phyloP scores from a whole-genome alignment of 1,139 yeast species.

The Candida sojae region DNA sequence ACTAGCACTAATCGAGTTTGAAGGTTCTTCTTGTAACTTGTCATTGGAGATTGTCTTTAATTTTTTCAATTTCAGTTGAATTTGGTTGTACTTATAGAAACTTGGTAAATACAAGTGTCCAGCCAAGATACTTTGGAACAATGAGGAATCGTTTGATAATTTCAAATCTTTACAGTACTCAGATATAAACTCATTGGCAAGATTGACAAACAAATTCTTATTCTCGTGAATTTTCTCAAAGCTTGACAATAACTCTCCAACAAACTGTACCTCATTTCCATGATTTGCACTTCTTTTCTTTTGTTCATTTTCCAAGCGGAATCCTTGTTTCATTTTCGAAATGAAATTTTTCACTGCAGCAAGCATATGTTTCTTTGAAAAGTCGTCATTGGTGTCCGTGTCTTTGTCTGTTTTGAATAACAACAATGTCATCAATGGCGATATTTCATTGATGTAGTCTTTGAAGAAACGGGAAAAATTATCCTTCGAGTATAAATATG shows the following conservation, averaged over 20 bases:
- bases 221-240: slow-evolving; percentile 41
- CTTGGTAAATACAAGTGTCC: slow-evolving; percentile 74
- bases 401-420: slow-evolving; percentile 28
- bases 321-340: slow-evolving; percentile 26
- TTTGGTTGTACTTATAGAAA: slow-evolving; percentile 63
- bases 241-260: slow-evolving; percentile 37
- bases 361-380: slow-evolving; percentile 21
- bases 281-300: slow-evolving; percentile 16
- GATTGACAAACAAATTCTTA: slow-evolving; percentile 32
- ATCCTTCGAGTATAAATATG: slow-evolving; percentile 57
- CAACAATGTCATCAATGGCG: slow-evolving; percentile 55
- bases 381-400: slow-evolving; percentile 16
- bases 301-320: slow-evolving; percentile 20
- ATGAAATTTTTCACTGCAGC: slow-evolving; percentile 24
- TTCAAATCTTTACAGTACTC: slow-evolving; percentile 68
- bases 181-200: slow-evolving; percentile 57
- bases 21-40: slow-evolving; percentile 4
- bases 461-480: slow-evolving; percentile 50
- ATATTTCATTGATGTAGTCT: slow-evolving; percentile 43
- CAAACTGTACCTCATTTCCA: slow-evolving; percentile 34
- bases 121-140: slow-evolving; percentile 66
- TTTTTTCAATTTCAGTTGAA: slow-evolving; percentile 34
- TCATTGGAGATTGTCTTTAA: slow-evolving; percentile 31
- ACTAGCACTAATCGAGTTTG: neutral
- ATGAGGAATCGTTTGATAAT: slow-evolving; percentile 69